Evolutionary conservation across 441 rosid genomes (phyloP), one percentile per base, ranked within the genome.

Genomic region (Arabidopsis hybrid): DNA sequence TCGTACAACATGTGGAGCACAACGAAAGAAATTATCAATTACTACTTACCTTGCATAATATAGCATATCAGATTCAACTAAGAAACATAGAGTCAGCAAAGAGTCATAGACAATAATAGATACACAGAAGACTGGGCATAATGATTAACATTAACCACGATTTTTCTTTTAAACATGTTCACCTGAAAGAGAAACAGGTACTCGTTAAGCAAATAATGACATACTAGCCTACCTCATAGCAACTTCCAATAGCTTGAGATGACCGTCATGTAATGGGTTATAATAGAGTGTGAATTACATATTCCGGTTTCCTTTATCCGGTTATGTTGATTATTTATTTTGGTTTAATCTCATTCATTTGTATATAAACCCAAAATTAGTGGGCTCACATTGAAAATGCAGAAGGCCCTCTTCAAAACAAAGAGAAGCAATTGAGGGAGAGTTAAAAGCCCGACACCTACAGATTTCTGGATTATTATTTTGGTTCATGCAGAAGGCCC

Each of bases 201-300:
- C 59, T 58, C 17, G 12, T 50, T 5, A 31, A 60, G 38, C 14
- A 68, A 8, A 16, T 9, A 52, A 5, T 31, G 76, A 64, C 26
- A 71, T 14, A 73, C 43, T 75, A 60, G 76, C 61, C 21, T 85
- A 91, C 97, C 98, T 89, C 67, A 85, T 82, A 58, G 98, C 96
- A 69, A 79, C 97, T 77, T 95, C 95, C 88, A 95, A 80, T 68
- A 95, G 97, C 89, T 89, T 82, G 76, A 88, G 84, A 78, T 92
- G 97, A 49, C 92, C 98, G 14, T 91, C 89, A 52, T 95, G 99
- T 78, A 92, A 81, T 9, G 98, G 98, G 65, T 95, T 90, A 82
- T n/a, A n/a, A n/a, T n/a, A n/a, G n/a, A n/a, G n/a, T n/a, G n/a
- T n/a, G n/a, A n/a, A n/a, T n/a, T n/a, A n/a, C n/a, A n/a, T n/a